Conservation (phyloP, 805 yeast species). For the Zygosaccharomyces kombuchaensis region DNA sequence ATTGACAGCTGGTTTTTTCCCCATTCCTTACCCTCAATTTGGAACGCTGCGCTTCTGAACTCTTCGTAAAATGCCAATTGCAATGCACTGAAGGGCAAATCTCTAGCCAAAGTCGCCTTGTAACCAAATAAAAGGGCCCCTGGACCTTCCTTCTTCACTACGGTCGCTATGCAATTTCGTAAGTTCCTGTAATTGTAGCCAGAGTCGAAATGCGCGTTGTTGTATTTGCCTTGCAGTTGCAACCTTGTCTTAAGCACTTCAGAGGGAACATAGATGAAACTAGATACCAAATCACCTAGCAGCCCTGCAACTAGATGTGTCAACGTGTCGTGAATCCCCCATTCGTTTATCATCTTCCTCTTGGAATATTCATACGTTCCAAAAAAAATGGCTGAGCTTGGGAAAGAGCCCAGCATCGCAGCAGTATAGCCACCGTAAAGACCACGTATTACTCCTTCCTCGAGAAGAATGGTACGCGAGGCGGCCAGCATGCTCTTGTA, state of each 20-base stretch:
- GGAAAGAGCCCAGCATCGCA: conserved; percentile 88
- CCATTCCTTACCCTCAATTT: conserved; percentile 33
- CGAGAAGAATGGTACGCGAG: conserved; percentile 63
- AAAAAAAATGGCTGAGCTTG: conserved; percentile 91
- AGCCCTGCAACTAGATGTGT: conserved; percentile 83
- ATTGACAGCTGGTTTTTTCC: conserved; percentile 46
- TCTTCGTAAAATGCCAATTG: conserved; percentile 95
- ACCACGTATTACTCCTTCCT: conserved; percentile 84
- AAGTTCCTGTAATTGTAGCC: conserved; percentile 87
- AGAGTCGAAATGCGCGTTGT: conserved; percentile 70
- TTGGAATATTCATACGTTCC: conserved; percentile 84
- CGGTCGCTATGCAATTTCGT: conserved; percentile 61
- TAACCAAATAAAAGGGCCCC: conserved; percentile 82
- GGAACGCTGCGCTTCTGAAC: conserved; percentile 59
- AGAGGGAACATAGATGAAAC: conserved; percentile 87
- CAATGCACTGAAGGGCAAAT: conserved; percentile 90
- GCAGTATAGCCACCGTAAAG: conserved; percentile 90
- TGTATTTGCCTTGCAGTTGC: conserved; percentile 85
- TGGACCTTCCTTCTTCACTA: conserved; percentile 66
- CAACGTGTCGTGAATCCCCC: conserved; percentile 67
- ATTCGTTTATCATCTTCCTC: conserved; percentile 59
- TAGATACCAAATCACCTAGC: conserved; percentile 87
- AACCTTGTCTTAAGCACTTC: conserved; percentile 91
- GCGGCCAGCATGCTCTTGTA: conserved; percentile 76
- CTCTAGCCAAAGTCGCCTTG: conserved; percentile 88